Conservation (phyloP, 768 basidiomycete genomes). For the Tulasnella sp. region DNA sequence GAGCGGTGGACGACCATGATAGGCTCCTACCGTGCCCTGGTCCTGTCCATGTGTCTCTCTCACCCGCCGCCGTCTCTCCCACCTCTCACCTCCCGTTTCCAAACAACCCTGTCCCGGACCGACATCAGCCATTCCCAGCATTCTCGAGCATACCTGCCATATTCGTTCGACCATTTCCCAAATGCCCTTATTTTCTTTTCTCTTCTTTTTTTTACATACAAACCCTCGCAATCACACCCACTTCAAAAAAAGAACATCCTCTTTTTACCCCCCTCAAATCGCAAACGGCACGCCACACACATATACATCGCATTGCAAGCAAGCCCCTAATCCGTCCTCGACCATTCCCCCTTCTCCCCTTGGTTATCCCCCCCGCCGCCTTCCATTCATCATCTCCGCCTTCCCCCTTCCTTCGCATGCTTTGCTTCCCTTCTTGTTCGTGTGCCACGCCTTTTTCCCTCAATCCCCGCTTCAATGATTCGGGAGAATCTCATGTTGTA, state of each 20-base stretch:
- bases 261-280: background rate
- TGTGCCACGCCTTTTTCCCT: background rate
- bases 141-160: background rate
- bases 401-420: constrained; percentile 5
- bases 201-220: background rate
- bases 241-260: background rate
- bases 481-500: background rate
- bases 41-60: background rate
- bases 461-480: background rate
- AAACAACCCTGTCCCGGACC: constrained; percentile 3
- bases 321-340: constrained; percentile 9
- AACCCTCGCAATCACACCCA: background rate
- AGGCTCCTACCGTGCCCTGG: background rate
- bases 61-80: background rate
- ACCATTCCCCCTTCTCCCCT: background rate
- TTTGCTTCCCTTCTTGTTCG: background rate
- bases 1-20: background rate
- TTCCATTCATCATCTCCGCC: background rate
- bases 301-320: background rate
- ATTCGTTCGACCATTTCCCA: background rate
- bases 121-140: background rate
- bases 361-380: background rate
- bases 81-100: background rate
- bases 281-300: background rate
- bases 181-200: background rate